Evolutionary conservation across 2,329 filamentous ascomycete genomes (phyloP).

Genomic region (Aspergillus sp.): DNA sequence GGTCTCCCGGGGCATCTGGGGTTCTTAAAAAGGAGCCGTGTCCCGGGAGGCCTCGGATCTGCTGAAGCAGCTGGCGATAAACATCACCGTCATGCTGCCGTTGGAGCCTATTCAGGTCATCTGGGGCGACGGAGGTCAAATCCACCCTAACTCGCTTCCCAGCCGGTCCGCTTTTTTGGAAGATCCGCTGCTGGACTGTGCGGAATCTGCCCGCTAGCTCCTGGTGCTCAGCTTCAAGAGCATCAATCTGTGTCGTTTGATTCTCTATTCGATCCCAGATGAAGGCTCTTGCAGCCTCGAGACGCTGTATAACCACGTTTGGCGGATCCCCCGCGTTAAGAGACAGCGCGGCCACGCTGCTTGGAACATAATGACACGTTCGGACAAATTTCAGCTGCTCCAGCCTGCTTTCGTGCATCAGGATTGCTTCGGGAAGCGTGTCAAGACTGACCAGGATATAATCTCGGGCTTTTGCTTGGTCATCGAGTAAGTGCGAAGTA

Average conservation of each 20-base stretch:
- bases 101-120: constrained; percentile 2
- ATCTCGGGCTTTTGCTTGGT: constrained; percentile 2
- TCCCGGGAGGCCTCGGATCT: constrained; percentile 1
- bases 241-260: neutral
- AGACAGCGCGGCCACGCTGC: constrained; percentile 1
- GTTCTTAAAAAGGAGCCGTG: constrained; percentile 1
- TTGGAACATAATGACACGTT: neutral
- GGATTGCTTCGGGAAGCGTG: constrained; percentile 2
- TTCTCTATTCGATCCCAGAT: constrained; percentile 7
- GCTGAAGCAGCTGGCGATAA: constrained; percentile 1
- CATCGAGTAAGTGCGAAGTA: neutral
- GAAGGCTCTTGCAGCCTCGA: constrained; percentile 3
- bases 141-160: neutral
- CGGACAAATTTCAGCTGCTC: constrained; percentile 4
- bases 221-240: neutral
- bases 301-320: constrained; percentile 1
- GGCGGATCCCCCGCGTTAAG: constrained; percentile 2
- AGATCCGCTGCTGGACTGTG: neutral
- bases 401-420: constrained; percentile 2
- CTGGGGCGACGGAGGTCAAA: neutral
- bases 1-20: neutral
- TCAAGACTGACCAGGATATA: constrained; percentile 1
- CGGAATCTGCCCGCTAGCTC: constrained; percentile 1
- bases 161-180: neutral
- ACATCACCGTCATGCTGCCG: constrained; percentile 3